Base-by-base conservation (phyloP, 306 rosid species). In the Trifolium fragiferum region DNA sequence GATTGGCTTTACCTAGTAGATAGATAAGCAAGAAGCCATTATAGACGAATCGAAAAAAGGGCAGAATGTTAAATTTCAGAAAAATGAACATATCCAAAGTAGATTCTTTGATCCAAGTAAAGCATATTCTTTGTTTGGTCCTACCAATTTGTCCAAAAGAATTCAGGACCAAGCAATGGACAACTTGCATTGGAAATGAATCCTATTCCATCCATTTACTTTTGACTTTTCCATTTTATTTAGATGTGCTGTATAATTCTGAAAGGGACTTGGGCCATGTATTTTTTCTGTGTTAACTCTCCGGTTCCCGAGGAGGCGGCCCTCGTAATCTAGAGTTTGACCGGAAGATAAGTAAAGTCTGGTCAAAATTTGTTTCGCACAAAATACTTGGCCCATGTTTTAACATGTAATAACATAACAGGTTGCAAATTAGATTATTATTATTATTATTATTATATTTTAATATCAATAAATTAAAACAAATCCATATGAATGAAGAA, bases 81-180 rank as follows among this genome's bases (percentile, higher is more conserved):
- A 70, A 50, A 21, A 57, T 49, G 73, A 13, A 58, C 25, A 57
- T 76, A 19, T 71, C 67, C 76, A 77, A 55, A 76, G 69, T 35
- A 70, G 68, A 78, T 74, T 55, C 68, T 64, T 35, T 50, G 13
- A 68, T 63, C 77, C 80, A 78, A 50, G 21, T 27, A 47, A 65
- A 64, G 66, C 72, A 54, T 78, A 46, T 62, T 20, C 65, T 43
- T 21, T 66, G 72, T 74, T 55, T 72, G 53, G 55, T 68, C 72
- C 76, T 6, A 73, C 70, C 75, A 82, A 61, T 51, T 63, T 82
- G 80, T 18, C 70, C 12, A 20, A n/a, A 44, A 70, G 74, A 75
- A 66, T 77, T 82, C 62, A 58, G 66, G 10, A 82, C 49, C 54
- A 71, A 72, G 21, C 54, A 71, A 72, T 79, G 78, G 54, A 66